Conservation (phyloP, 345 rosid genomes). For the Clarkia xantiana region DNA sequence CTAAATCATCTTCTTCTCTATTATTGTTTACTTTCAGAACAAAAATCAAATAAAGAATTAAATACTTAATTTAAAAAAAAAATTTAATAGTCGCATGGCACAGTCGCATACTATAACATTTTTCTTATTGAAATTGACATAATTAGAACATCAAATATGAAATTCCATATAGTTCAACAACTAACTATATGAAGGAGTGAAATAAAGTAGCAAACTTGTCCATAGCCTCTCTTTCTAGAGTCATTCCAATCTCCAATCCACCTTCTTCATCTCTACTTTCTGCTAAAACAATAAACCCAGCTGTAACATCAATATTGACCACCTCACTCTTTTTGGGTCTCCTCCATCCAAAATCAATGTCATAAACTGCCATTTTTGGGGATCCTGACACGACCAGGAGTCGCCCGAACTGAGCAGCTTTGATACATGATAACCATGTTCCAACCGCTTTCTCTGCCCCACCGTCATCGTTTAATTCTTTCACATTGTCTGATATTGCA, state of each 20-base stretch:
- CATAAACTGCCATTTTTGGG: conserved; percentile 14
- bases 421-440: no score
- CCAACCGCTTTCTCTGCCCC: conserved; percentile 12
- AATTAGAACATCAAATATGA: no score
- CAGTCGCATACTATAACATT: no score
- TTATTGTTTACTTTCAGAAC: no score
- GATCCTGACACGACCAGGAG: conserved; percentile 17
- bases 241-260: conserved; percentile 24
- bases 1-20: no score
- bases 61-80: no score
- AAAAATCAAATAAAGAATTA: no score
- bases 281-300: conserved; percentile 6
- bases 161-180: no score
- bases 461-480: conserved; percentile 8
- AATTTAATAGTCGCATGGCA: no score
- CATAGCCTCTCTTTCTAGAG: conserved; percentile 11
- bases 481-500: conserved; percentile 13
- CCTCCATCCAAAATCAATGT: conserved; percentile 33
- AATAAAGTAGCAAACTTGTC: conserved; percentile 9
- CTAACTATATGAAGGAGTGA: no score
- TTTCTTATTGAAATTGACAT: no score
- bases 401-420: background rate
- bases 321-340: conserved; percentile 18
- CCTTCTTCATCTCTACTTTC: conserved; percentile 17
- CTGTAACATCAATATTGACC: conserved; percentile 12